phyloP scores from a whole-genome alignment of 2,329 filamentous ascomycete species.

The Xylaria sp. region DNA sequence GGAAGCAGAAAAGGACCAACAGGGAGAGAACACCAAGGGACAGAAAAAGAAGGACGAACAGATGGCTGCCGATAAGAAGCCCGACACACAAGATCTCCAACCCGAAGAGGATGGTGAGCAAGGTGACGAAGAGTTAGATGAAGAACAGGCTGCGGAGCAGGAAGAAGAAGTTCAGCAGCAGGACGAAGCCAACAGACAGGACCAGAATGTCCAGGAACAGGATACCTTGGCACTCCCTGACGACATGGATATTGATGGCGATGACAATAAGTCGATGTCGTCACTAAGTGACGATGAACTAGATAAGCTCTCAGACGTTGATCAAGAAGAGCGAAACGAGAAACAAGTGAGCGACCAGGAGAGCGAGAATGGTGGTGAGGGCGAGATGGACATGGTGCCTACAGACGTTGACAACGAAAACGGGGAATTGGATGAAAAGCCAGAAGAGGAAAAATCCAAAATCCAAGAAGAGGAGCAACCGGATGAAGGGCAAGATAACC shows the following conservation, averaged over 20 bases:
- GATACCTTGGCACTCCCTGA: slow-evolving; percentile 84
- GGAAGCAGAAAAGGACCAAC: slow-evolving; percentile 80
- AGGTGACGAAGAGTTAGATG: slow-evolving; percentile 54
- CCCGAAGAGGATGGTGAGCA: slow-evolving; percentile 45
- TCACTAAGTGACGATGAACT: slow-evolving; percentile 59
- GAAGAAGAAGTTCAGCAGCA: slow-evolving; percentile 58
- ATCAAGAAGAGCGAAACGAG: slow-evolving; percentile 48
- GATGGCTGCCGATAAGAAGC: slow-evolving; percentile 51
- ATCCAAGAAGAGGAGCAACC: slow-evolving; percentile 40
- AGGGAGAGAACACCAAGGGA: slow-evolving; percentile 72
- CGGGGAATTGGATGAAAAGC: slow-evolving; percentile 55
- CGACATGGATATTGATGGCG: slow-evolving; percentile 79
- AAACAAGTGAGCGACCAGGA: slow-evolving; percentile 43
- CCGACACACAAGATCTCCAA: slow-evolving; percentile 63
- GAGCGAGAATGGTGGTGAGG: slow-evolving; percentile 47
- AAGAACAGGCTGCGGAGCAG: slow-evolving; percentile 63
- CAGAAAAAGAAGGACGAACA: slow-evolving; percentile 68
- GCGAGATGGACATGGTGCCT: slow-evolving; percentile 47
- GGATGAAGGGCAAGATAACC: slow-evolving; percentile 37
- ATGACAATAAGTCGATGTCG: slow-evolving; percentile 58
- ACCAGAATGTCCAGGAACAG: slow-evolving; percentile 79
- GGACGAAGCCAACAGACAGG: slow-evolving; percentile 62
- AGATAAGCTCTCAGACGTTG: slow-evolving; percentile 58
- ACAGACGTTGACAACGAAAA: slow-evolving; percentile 56
- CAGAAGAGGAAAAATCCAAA: slow-evolving; percentile 38